A percentile compares a stretch with the other conserved stretches of the same genome.
Conservation (phyloP, 345 rosid genomes). For the Dipteronia dyeriana region DNA sequence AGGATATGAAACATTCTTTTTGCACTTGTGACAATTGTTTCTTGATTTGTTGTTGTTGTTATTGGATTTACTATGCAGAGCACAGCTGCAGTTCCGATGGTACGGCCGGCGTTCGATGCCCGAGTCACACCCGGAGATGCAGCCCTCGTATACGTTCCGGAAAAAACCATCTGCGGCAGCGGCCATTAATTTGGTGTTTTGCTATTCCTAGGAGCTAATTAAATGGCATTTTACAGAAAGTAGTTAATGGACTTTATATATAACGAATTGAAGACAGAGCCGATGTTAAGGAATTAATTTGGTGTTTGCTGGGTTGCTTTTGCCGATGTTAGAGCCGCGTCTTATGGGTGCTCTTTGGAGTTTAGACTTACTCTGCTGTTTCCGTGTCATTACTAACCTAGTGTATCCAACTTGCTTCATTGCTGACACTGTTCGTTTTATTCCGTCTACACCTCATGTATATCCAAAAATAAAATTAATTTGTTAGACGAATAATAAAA, state of each 20-base stretch:
- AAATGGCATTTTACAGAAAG: constrained; percentile 6
- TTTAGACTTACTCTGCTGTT: too few relatives aligned
- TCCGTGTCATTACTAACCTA: too few relatives aligned
- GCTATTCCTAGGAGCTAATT: not conserved
- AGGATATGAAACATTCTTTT: constrained; percentile 49
- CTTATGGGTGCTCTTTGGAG: too few relatives aligned
- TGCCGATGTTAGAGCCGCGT: not conserved
- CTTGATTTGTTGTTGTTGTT: constrained; percentile 27
- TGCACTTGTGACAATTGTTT: constrained; percentile 21
- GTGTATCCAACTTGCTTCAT: too few relatives aligned
- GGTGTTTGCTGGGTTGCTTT: constrained; percentile 11
- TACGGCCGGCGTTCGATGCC: constrained; percentile 62
- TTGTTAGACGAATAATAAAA: too few relatives aligned
- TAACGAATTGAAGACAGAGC: not conserved
- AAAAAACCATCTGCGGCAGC: constrained; percentile 55
- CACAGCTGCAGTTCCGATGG: constrained; percentile 65
- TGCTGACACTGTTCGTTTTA: too few relatives aligned
- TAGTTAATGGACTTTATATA: constrained; percentile 11
- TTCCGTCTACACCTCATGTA: too few relatives aligned
- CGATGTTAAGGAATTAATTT: too few relatives aligned
- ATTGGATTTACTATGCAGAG: constrained; percentile 37
- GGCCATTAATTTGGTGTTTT: not conserved
- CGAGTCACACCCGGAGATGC: constrained; percentile 48
- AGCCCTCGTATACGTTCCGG: constrained; percentile 53
- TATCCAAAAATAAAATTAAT: too few relatives aligned